Base-by-base conservation (phyloP, 2,329 filamentous ascomycete genomes). In the Clonostachys solani region DNA sequence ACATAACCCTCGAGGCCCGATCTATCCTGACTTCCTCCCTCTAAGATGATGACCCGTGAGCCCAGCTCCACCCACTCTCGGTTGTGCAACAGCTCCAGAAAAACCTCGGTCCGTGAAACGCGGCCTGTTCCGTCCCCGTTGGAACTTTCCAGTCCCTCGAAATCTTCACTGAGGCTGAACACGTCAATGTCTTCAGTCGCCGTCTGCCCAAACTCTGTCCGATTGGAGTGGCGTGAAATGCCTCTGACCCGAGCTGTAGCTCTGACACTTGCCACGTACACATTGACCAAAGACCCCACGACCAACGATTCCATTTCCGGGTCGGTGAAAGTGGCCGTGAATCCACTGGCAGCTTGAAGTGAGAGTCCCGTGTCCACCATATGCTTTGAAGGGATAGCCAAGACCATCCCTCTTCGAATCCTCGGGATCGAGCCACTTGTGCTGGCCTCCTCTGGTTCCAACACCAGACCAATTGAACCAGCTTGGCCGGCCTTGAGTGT, bases 231-330 rank as follows among this genome's bases (percentile, higher is more conserved):
- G 7, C 47, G 49, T 33, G 60, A 71, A 12, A 86, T 74, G 33
- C 78, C 77, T 23, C 87, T 62, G 2, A 97, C 81, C 50, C 86
- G 84, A 1, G 90, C 92, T 1, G 87, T 83, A 2, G 91, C 87
- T 9, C 92, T 80, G 13, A 97, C 84, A 60, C 91, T 96, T 16
- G 89, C 90, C 38, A 92, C 81, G 59, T 96, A 97, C 1, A 92
- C 80, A 33, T 95, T 91, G 6, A 92, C 84, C 34, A 86, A 73
- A 38, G 79, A 84, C 2, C 88, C 87, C 1, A 83, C 69, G 1
- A 78, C 75, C 7, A 96, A 72, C 2, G 78, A 72, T 19, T 77
- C 78, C 0, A 85, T 78, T 43, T 86, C 80, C 0, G 74, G 64
- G 6, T 85, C 78, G 1, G 78, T 70, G 59, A 96, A 95, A 1